Evolutionary conservation across 192 early-diverging fungal genomes (phyloP).

Genomic region (Rhizoclosmatium globosum): DNA sequence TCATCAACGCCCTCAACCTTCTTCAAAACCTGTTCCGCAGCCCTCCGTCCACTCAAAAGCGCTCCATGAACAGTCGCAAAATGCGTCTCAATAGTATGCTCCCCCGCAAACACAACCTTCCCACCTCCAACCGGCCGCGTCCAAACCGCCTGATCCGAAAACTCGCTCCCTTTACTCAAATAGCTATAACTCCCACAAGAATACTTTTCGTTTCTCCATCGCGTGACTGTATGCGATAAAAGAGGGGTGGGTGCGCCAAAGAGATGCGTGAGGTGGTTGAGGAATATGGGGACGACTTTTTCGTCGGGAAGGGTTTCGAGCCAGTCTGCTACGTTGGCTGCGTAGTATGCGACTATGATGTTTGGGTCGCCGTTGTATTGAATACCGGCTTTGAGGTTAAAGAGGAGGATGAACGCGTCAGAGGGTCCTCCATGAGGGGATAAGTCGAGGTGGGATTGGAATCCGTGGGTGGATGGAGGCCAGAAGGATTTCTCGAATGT

Average conservation of each 20-base stretch:
- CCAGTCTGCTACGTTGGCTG: slow-evolving; percentile 8
- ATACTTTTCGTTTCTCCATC: not conserved
- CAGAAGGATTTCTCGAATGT: slow-evolving; percentile 8
- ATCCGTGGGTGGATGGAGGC: not conserved
- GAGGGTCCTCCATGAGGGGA: not conserved
- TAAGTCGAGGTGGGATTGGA: not conserved
- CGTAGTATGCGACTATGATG: not conserved
- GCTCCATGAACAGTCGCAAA: slow-evolving; percentile 23
- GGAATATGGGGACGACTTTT: not conserved
- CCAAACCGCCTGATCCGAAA: not conserved
- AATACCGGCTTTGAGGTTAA: not conserved
- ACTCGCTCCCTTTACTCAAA: not conserved
- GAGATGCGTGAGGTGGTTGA: not conserved
- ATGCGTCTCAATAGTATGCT: not conserved
- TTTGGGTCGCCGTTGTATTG: not conserved
- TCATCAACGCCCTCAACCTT: too few relatives aligned
- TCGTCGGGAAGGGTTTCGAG: not conserved
- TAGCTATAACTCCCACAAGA: not conserved
- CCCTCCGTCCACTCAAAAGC: slow-evolving; percentile 4
- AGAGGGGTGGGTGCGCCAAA: not conserved
- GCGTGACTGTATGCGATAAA: not conserved
- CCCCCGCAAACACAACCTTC: slow-evolving; percentile 15
- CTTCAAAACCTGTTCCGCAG: not conserved
- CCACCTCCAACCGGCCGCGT: slow-evolving; percentile 3
- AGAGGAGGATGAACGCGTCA: not conserved